Percentiles rank a stretch among this genome's conserved stretches.
Conservation (phyloP, 1,139 yeast genomes). For the Ogataea hybrid region DNA sequence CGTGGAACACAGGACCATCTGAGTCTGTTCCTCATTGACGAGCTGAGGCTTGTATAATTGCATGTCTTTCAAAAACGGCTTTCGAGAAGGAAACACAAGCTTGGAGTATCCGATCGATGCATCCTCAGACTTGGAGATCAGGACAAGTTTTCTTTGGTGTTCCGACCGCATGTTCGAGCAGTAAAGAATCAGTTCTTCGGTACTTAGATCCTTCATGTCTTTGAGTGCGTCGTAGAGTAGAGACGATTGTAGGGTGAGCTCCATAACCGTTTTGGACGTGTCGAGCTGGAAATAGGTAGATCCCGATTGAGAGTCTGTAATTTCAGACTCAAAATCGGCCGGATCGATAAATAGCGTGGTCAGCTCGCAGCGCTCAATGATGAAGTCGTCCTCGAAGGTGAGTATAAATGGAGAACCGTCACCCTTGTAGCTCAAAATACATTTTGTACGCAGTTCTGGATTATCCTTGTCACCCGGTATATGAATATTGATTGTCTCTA, state of each 20-base stretch:
- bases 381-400: conserved; percentile 67
- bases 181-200: conserved; percentile 57
- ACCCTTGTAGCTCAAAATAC: conserved; percentile 49
- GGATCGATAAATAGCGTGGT: conserved; percentile 50
- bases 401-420: conserved; percentile 65
- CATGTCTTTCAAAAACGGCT: conserved; percentile 56
- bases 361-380: conserved; percentile 72
- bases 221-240: conserved; percentile 61
- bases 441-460: conserved; percentile 36
- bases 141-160: conserved; percentile 37
- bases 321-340: conserved; percentile 5
- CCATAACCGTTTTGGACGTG: conserved; percentile 50
- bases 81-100: conserved; percentile 63
- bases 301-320: neutral
- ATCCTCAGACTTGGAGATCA: conserved; percentile 47
- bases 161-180: conserved; percentile 31
- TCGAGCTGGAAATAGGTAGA: conserved; percentile 44
- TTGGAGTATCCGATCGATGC: conserved; percentile 61
- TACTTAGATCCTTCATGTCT: conserved; percentile 64
- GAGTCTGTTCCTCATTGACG: conserved; percentile 27
- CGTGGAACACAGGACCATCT: conserved; percentile 25
- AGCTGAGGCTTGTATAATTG: conserved; percentile 31
- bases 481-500: conserved; percentile 44
- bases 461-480: conserved; percentile 28
- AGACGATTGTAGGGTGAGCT: conserved; percentile 65